Evolutionary conservation across 495 filamentous ascomycete genomes (phyloP), one percentile per base, ranked within the genome.

Genomic region (Pyrenula massariospora): DNA sequence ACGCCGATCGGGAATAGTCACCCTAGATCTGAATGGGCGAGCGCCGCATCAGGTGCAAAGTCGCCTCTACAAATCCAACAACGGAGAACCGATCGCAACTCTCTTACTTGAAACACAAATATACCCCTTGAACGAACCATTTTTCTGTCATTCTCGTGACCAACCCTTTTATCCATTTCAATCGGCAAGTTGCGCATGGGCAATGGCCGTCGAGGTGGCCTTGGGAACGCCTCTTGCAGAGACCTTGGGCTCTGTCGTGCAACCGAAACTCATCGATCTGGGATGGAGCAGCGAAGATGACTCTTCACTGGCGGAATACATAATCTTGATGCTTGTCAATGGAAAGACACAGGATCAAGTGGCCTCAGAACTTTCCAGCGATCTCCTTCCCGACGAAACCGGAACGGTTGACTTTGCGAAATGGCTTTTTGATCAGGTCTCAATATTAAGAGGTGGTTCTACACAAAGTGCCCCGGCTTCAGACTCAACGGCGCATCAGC

Each of bases 241-340:
- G 57, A 85, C 88, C 25, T 78, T 98, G 50, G 86, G 84, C 64
- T 75, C 74, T 68, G 84, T 79, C 48, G 88, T 96, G 54, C 88
- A 92, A 67, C 85, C 87, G n/a, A 96, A 96, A 71, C 72, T 98
- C 61, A 83, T 90, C n/a, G 92, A 98, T 68, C 85, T 91, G 56
- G 91, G 90, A 56, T 96, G 92, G 93, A 87, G 82, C 49, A 82
- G 84, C 50, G 87, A 85, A 48, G 88, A 91, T 65, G 92, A 89
- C 63, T 84, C 86, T 15, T 87, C 90, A 12, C 77, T 98, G 57
- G 85, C 89, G 48, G 93, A 98, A 70, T 98, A 96, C 68, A 92
- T 98, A 59, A 86, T 96, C 50, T 78, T 96, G 55, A 97, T 96
- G 92, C 79, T 98, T 24, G 88, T 86, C 57, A 96, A 96, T 68